These are phyloP conservation scores for Gyrodon lividus DNA, from an alignment of 768 basidiomycete species.

Conservation along the genomic window DNA sequence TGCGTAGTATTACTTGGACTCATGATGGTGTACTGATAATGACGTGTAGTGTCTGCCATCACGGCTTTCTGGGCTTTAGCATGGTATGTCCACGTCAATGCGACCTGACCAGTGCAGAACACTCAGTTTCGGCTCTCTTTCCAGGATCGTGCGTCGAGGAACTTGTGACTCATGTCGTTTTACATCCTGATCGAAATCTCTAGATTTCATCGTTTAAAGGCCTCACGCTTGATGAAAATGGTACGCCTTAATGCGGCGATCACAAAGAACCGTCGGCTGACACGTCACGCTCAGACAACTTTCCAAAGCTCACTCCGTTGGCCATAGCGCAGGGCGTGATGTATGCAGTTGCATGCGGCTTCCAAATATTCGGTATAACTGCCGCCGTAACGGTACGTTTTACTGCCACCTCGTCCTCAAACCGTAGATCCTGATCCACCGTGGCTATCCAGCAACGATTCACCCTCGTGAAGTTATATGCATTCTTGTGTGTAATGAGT, in stretches of 20 bases:
- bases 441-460: constrained; percentile 49
- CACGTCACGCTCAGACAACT: constrained; percentile 34
- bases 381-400: constrained; percentile 51
- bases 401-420: not conserved
- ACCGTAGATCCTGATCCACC: not conserved
- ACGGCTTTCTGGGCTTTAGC: constrained; percentile 60
- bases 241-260: constrained; percentile 37
- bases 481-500: constrained; percentile 47
- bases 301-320: constrained; percentile 49
- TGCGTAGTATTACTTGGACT: constrained; percentile 29
- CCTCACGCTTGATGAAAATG: constrained; percentile 42
- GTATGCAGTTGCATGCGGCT: constrained; percentile 48
- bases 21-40: not conserved
- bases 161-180: not conserved
- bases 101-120: not conserved
- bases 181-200: not conserved
- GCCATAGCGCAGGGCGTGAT: constrained; percentile 60
- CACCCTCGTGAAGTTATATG: constrained; percentile 52
- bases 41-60: constrained; percentile 37
- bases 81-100: constrained; percentile 46
- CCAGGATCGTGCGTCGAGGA: constrained; percentile 23
- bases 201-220: constrained; percentile 66
- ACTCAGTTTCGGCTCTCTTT: not conserved
- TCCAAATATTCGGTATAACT: constrained; percentile 56
- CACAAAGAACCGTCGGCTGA: not conserved